Base-by-base conservation (phyloP, 331 rosid genomes). In the Erythrophleum ivorense region DNA sequence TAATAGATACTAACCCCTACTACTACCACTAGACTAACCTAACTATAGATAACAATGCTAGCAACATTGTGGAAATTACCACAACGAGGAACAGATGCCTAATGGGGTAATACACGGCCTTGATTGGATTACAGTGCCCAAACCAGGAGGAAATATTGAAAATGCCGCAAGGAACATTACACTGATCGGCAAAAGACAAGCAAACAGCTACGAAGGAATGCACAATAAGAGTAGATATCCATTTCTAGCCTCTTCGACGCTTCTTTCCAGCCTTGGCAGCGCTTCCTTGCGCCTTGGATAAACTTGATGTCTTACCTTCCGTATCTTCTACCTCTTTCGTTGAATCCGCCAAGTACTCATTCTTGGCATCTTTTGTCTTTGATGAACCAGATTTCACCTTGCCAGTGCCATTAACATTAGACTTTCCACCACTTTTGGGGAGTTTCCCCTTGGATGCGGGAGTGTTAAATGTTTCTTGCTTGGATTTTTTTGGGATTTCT, bases 241-340 rank as follows among this genome's bases (percentile, higher is more conserved):
- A 67, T 84, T 82, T 81, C 78, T 93, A 54, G 76, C 45, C 86
- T 85, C 94, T 87, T 59, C 81, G 85, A 57, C 98, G 91, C 80
- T 91, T 95, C 92, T 89, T 92, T 64, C 97, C 98, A 10, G 85
- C 59, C 91, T 88, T 94, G 73, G 68, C 64, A 71, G 82, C 87
- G 14, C 76, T 89, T 70, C 87, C 90, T 58, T 72, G 85, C 8
- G 73, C 90, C 81, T 90, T 90, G 13, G 89, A 83, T 50, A 88
- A 81, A 74, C 76, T 81, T 53, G 85, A 76, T 2, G 85, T 76
- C 93, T 90, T 92, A 2, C 70, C 88, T 89, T 91, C 91, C 0
- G 75, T 62, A 5, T 82, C 85, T 64, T 91, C 93, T 6, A 49
- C 62, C 38, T 71, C 76, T 53, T 82, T 78, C 19, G 81, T 79